Evolutionary conservation across 2,329 filamentous ascomycete species (phyloP).

Genomic region (Fusarium sp.): DNA sequence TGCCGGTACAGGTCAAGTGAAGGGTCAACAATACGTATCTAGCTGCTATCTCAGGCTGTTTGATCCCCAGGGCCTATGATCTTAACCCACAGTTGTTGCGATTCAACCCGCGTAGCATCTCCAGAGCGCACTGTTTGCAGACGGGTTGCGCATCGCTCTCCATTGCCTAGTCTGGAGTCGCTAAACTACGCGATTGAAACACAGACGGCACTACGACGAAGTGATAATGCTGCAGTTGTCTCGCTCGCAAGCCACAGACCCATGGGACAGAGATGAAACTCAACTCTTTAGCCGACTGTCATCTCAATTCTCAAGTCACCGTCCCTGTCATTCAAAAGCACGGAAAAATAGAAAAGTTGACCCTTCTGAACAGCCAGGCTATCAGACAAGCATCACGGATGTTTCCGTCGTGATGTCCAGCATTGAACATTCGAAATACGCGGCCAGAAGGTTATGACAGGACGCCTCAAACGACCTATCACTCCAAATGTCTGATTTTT

Average conservation of each 20-base stretch:
- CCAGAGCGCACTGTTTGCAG: background rate
- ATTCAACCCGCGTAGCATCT: background rate
- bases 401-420: background rate
- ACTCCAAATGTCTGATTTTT: background rate
- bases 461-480: background rate
- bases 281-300: slow-evolving; percentile 9
- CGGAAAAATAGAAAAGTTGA: background rate
- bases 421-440: slow-evolving; percentile 3
- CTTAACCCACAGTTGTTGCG: slow-evolving; percentile 5
- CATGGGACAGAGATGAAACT: slow-evolving; percentile 30
- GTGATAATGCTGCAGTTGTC: slow-evolving; percentile 5
- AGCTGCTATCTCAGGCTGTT: slow-evolving; percentile 5
- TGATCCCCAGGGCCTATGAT: slow-evolving; percentile 13
- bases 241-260: background rate
- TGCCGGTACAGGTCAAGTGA: slow-evolving; percentile 21
- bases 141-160: slow-evolving; percentile 22
- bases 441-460: slow-evolving; percentile 10
- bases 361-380: background rate
- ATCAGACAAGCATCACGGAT: background rate
- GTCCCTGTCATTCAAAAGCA: background rate
- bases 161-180: slow-evolving; percentile 13
- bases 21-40: slow-evolving; percentile 1
- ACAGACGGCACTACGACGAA: slow-evolving; percentile 14
- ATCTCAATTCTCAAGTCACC: slow-evolving; percentile 6
- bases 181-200: slow-evolving; percentile 18